Conservation (phyloP, 2,329 filamentous ascomycete species). For the Pyrenophora graminea region DNA sequence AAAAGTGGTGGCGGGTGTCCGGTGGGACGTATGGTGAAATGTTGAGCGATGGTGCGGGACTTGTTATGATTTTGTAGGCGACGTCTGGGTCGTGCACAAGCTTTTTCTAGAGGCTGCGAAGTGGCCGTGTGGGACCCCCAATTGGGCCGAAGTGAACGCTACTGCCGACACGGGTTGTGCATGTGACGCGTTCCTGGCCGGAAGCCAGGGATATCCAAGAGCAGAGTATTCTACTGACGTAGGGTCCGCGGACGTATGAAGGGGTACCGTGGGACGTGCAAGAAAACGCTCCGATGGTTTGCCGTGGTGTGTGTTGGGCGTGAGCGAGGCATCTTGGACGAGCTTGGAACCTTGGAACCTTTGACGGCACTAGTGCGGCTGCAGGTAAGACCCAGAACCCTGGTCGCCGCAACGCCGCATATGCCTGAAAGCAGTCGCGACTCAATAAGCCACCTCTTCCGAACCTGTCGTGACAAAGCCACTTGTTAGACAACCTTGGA, state of each 20-base stretch:
- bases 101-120: conserved; percentile 9
- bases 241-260: conserved; percentile 5
- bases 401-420: not conserved
- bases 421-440: not conserved
- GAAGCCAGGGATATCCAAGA: not conserved
- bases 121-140: not conserved
- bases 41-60: conserved; percentile 16
- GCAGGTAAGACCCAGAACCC: not conserved
- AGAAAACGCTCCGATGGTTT: not conserved
- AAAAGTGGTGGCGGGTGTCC: conserved; percentile 18
- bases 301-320: no score
- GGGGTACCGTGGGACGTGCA: not conserved
- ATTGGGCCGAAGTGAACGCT: conserved; percentile 14
- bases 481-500: conserved; percentile 2
- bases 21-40: not conserved
- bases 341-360: not conserved
- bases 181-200: conserved; percentile 7
- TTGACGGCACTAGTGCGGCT: conserved; percentile 7
- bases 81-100: conserved; percentile 10
- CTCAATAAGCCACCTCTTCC: conserved; percentile 28
- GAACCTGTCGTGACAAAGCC: conserved; percentile 1
- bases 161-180: conserved; percentile 1
- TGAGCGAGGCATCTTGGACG: not conserved
- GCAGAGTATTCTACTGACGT: not conserved
- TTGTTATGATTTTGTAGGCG: conserved; percentile 3